Evolutionary conservation across 192 early-diverging fungal species (phyloP), one percentile per base, ranked within the genome.

Genomic region (Lobulomyces angularis): DNA sequence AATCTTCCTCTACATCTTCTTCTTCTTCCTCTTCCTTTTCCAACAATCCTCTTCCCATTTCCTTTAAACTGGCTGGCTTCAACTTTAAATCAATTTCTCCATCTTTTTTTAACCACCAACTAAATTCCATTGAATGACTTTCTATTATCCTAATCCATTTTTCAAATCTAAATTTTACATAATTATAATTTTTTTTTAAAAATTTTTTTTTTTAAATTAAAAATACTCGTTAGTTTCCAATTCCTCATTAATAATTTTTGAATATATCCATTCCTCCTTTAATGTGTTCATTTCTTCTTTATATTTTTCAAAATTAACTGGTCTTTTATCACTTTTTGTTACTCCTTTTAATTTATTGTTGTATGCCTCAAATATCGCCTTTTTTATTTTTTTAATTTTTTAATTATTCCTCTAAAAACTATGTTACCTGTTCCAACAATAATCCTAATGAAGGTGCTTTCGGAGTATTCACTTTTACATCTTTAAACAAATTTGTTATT

Each of bases 371-470:
- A 82, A 87, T 2, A 47, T 20, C 31, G 20, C 27, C 55, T 54
- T 12, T 35, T 14, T 31, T 44, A 45, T 17, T 22, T 22, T 36
- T 43, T 45, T 26, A 59, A 57, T 6, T 48, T 50, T 27, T 50
- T 32, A 35, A 18, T 45, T 50, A 25, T 26, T 27, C 23, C 35
- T 37, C 22, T 32, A 11, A 36, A 47, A 19, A 47, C 25, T 14
- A 48, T n/a, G 8, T 51, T 19, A 81, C 79, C 58, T 67, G 63
- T 39, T 92, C 86, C n/a, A 96, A 64, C 37, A 93, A 62, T 23
- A 96, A 59, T 8, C 92, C 92, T 5, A 89, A 61, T 5, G 80
- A 82, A 7, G 95, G 95, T 11, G 89, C 95, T 62, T 94, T 97
- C 43, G 95, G 95, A 26, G 97, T 83, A 59, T 99, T 99, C 48